phyloP scores from a whole-genome alignment of 495 filamentous ascomycete species.

The Annulohypoxylon maeteangense region DNA sequence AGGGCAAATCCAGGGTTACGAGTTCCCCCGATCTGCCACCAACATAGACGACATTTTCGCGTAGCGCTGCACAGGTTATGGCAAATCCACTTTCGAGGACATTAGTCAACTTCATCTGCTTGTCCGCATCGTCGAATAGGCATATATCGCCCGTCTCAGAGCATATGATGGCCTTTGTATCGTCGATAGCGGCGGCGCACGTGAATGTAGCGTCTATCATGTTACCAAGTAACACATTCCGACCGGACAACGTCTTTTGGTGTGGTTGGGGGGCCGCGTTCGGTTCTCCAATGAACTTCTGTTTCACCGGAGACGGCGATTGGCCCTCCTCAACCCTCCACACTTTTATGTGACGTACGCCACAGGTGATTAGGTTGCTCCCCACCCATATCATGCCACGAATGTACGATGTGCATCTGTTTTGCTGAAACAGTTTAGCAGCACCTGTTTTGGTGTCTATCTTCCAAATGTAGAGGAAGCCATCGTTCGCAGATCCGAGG shows the following conservation, averaged over 20 bases:
- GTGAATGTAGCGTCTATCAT: slow-evolving; percentile 87
- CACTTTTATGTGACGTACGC: slow-evolving; percentile 91
- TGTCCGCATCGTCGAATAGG: slow-evolving; percentile 79
- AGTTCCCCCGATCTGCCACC: slow-evolving; percentile 60
- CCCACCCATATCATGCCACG: slow-evolving; percentile 91
- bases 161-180: slow-evolving; percentile 74
- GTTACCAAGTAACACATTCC: slow-evolving; percentile 78
- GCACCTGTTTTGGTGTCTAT: slow-evolving; percentile 84
- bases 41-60: slow-evolving; percentile 53
- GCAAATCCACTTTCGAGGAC: slow-evolving; percentile 70
- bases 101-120: slow-evolving; percentile 72
- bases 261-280: slow-evolving; percentile 48
- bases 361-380: slow-evolving; percentile 68
- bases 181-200: slow-evolving; percentile 76
- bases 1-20: slow-evolving; percentile 51
- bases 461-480: slow-evolving; percentile 92
- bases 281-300: slow-evolving; percentile 57
- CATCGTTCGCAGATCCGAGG: slow-evolving; percentile 88
- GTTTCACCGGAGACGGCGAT: slow-evolving; percentile 59
- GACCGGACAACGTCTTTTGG: slow-evolving; percentile 65
- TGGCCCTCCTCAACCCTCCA: slow-evolving; percentile 81
- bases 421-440: slow-evolving; percentile 88
- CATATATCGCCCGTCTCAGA: slow-evolving; percentile 79
- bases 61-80: slow-evolving; percentile 68
- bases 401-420: slow-evolving; percentile 88